Percentiles rank a stretch among this genome's conserved stretches.
Evolutionary conservation across 306 rosid species (phyloP).

Genomic region (Calophaca sinica): DNA sequence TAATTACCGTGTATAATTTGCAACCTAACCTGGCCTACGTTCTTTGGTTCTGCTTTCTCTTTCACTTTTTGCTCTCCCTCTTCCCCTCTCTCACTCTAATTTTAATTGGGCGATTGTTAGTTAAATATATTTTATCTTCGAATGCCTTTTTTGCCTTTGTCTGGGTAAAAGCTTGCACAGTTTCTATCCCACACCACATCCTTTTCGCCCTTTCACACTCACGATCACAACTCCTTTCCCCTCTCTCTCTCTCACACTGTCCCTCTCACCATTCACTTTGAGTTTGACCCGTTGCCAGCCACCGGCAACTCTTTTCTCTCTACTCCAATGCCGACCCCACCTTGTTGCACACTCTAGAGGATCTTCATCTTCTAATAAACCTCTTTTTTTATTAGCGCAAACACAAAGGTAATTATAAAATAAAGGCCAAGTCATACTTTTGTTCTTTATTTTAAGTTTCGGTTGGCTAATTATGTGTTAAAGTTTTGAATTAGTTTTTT

Average conservation of each 20-base stretch:
- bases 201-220: constrained; percentile 63
- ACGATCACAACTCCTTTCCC: neutral
- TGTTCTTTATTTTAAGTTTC: no score
- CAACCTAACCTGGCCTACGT: neutral
- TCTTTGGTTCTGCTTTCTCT: neutral
- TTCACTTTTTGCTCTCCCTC: constrained; percentile 14
- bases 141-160: neutral
- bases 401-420: no score
- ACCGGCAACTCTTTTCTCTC: constrained; percentile 60
- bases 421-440: no score
- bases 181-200: constrained; percentile 20
- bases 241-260: constrained; percentile 16
- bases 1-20: neutral
- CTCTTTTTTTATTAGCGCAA: no score
- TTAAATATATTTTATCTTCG: no score
- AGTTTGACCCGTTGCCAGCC: constrained; percentile 97
- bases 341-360: neutral
- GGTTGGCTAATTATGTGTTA: no score
- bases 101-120: neutral
- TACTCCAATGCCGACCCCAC: constrained; percentile 76
- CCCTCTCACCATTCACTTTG: constrained; percentile 69
- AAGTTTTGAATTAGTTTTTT: no score
- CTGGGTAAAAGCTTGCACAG: constrained; percentile 35
- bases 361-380: constrained; percentile 47
- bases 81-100: neutral